phyloP scores from a whole-genome alignment of 441 rosid species.

The Croton laevigatus region DNA sequence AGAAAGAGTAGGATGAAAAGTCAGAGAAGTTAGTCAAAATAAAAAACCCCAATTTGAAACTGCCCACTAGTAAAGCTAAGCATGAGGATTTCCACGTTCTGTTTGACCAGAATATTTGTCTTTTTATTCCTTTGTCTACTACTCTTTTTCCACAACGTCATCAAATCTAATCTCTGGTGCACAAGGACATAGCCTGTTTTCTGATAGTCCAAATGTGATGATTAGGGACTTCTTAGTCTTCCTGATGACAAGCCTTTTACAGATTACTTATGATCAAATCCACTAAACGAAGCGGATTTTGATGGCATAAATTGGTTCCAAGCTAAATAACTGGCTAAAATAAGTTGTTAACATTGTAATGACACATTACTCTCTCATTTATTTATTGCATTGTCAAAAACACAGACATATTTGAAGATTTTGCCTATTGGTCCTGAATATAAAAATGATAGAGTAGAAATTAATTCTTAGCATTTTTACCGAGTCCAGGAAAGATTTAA shows the following conservation, averaged over 20 bases:
- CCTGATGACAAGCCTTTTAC: neutral
- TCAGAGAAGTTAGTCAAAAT: neutral
- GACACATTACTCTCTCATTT: neutral
- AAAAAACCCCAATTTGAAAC: neutral
- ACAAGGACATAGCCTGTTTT: neutral
- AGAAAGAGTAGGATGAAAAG: neutral
- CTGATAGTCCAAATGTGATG: constrained; percentile 1
- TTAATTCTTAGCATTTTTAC: neutral
- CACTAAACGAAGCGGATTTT: neutral
- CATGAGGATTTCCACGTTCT: neutral
- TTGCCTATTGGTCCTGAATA: neutral
- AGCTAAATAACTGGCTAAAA: neutral
- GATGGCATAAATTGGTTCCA: neutral
- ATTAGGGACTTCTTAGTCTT: neutral
- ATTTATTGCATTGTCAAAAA: neutral
- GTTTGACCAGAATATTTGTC: neutral
- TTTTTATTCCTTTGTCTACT: neutral
- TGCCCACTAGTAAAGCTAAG: neutral
- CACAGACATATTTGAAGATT: neutral
- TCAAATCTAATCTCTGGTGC: neutral
- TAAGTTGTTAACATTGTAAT: neutral
- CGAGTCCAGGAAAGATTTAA: neutral
- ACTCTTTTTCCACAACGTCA: neutral
- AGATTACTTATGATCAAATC: neutral
- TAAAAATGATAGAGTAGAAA: neutral